These are phyloP conservation scores for Cyclotella cryptica DNA, from an alignment of 108 stramenopile species.

Conservation along the genomic window DNA sequence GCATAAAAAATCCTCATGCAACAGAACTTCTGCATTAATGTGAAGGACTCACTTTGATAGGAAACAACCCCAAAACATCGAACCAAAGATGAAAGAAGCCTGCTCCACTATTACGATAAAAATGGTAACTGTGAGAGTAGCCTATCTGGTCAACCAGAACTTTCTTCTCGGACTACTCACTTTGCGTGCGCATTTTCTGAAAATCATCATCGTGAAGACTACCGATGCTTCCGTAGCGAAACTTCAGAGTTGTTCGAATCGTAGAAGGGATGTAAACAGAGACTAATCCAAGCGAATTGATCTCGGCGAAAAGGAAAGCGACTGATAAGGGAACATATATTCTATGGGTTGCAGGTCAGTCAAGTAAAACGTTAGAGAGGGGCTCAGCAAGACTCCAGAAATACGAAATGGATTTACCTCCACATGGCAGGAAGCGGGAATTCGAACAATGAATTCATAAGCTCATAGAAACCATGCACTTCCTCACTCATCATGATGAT, in stretches of 20 bases:
- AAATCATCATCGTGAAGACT: slow-evolving; percentile 28
- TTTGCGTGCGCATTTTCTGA: slow-evolving; percentile 19
- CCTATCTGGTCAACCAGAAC: neutral
- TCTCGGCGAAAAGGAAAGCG: slow-evolving; percentile 20
- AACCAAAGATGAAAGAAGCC: slow-evolving; percentile 19
- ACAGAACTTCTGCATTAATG: neutral
- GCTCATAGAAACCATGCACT: neutral
- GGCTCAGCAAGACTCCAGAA: neutral
- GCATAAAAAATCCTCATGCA: neutral
- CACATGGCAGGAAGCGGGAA: slow-evolving; percentile 2
- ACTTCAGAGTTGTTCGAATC: slow-evolving; percentile 13
- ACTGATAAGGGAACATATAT: slow-evolving; percentile 8
- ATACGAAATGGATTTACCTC: slow-evolving; percentile 13
- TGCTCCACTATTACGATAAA: slow-evolving; percentile 1
- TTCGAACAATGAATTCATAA: neutral
- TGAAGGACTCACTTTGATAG: slow-evolving; percentile 16
- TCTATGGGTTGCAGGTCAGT: neutral
- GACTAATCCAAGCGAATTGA: slow-evolving; percentile 20
- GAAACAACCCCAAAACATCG: slow-evolving; percentile 44
- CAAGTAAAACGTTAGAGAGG: neutral
- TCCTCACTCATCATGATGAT: neutral
- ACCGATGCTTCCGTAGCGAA: slow-evolving; percentile 24
- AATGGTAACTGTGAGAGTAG: neutral
- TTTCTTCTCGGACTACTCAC: neutral
- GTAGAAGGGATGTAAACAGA: slow-evolving; percentile 23